These are phyloP conservation scores for Marasmius oreades DNA, from an alignment of 1,284 basidiomycete species.

Conservation along the genomic window DNA sequence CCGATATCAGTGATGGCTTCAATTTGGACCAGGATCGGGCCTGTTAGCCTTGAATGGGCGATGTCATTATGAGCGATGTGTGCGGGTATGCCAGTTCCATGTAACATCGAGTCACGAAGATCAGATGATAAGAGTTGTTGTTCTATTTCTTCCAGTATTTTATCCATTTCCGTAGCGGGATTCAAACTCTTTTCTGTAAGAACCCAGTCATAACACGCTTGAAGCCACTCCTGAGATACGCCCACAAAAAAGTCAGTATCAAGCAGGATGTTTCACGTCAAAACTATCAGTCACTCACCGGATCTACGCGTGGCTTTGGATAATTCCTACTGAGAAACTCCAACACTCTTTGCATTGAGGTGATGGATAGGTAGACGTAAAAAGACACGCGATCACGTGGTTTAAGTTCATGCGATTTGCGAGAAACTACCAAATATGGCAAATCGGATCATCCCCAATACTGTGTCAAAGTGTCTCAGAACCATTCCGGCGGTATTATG, in stretches of 20 bases:
- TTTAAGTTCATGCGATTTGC: neutral
- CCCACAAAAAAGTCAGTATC: slow-evolving; percentile 3
- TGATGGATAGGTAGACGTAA: slow-evolving; percentile 21
- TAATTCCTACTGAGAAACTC: slow-evolving; percentile 48
- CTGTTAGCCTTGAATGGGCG: slow-evolving; percentile 28
- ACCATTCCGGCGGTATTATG: too few species aligned
- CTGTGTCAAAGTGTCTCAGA: too few species aligned
- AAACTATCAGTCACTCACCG: slow-evolving; percentile 31
- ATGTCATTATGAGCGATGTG: slow-evolving; percentile 37
- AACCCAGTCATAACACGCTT: slow-evolving; percentile 66
- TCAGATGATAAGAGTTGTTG: slow-evolving; percentile 68
- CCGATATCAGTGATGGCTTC: slow-evolving; percentile 72
- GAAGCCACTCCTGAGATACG: slow-evolving; percentile 61
- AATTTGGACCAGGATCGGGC: slow-evolving; percentile 65
- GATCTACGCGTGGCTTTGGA: slow-evolving; percentile 53
- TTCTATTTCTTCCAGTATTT: slow-evolving; percentile 51
- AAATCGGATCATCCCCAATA: too few species aligned
- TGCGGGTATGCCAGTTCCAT: slow-evolving; percentile 60
- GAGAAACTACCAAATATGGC: neutral
- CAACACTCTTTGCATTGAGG: slow-evolving; percentile 28
- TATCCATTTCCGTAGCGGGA: slow-evolving; percentile 41
- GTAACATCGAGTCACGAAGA: slow-evolving; percentile 63
- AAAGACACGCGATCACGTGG: slow-evolving; percentile 3
- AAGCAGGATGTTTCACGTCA: neutral
- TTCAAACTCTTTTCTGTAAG: slow-evolving; percentile 43